Evolutionary conservation across 2,329 filamentous ascomycete genomes (phyloP).

Genomic region (Chaetomium olivaceum): DNA sequence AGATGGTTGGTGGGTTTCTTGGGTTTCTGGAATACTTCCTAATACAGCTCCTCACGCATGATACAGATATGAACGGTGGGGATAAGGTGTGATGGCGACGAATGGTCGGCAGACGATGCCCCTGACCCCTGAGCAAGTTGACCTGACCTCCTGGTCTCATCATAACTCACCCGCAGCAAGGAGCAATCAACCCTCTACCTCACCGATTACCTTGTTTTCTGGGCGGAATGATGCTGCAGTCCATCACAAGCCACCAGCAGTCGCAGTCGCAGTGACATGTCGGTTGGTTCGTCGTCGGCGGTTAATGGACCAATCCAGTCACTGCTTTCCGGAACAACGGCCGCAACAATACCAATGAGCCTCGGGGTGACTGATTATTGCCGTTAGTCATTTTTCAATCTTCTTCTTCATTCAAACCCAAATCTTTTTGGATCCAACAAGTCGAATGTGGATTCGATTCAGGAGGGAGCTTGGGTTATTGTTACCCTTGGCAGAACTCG

Average conservation of each 20-base stretch:
- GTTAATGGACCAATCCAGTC: conserved; percentile 13
- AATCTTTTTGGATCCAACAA: neutral
- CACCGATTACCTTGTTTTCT: neutral
- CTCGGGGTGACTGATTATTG: neutral
- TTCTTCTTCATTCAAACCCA: neutral
- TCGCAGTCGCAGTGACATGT: conserved; percentile 6
- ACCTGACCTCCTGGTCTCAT: neutral
- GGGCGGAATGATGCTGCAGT: neutral
- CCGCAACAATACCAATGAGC: conserved; percentile 1
- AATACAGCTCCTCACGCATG: neutral
- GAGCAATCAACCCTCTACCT: neutral
- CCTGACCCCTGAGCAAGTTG: neutral
- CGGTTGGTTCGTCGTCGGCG: neutral
- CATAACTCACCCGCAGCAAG: neutral
- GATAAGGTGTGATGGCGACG: neutral
- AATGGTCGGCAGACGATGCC: neutral
- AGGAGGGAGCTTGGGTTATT: neutral
- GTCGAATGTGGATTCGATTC: neutral
- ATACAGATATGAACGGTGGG: neutral
- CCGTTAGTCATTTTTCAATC: neutral
- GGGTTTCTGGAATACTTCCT: conserved; percentile 7
- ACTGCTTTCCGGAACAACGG: neutral
- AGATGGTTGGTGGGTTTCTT: neutral
- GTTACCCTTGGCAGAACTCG: neutral
- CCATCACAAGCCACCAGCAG: conserved; percentile 8